Evolutionary conservation across 208 protist genomes (phyloP).

Genomic region (Leptomonas pyrrhocoris): DNA sequence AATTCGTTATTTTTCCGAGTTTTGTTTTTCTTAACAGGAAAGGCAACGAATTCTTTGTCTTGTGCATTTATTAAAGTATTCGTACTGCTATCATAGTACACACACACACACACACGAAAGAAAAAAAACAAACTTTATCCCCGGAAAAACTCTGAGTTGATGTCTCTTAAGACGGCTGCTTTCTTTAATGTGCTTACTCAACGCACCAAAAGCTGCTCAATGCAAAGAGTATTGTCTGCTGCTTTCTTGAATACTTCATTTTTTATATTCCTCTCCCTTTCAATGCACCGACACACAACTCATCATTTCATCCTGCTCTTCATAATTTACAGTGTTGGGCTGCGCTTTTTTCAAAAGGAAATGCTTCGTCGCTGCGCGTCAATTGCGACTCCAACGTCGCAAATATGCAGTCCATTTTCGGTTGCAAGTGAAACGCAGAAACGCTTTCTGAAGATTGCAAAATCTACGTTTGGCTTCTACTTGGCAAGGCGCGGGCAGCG

Average conservation of each 20-base stretch:
- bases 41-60: too few species aligned
- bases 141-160: too few species aligned
- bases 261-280: neutral
- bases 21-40: slow-evolving; percentile 10
- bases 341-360: neutral
- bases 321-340: neutral
- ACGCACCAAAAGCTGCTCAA: neutral
- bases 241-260: neutral
- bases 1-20: neutral
- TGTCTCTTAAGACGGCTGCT: neutral
- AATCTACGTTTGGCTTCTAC: slow-evolving; percentile 90
- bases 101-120: too few species aligned
- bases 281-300: slow-evolving; percentile 20
- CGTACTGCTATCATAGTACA: too few species aligned
- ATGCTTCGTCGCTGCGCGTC: slow-evolving; percentile 53
- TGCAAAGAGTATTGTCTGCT: neutral
- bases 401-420: neutral
- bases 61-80: too few species aligned
- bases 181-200: too few species aligned
- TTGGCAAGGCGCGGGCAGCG: slow-evolving; percentile 79
- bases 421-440: slow-evolving; percentile 40
- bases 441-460: slow-evolving; percentile 89
- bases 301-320: neutral
- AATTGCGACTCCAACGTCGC: slow-evolving; percentile 13
- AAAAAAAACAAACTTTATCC: neutral